Percentiles rank a stretch among this genome's conserved stretches.
Conservation (phyloP, 805 yeast species). For the Teunomyces tritomae region DNA sequence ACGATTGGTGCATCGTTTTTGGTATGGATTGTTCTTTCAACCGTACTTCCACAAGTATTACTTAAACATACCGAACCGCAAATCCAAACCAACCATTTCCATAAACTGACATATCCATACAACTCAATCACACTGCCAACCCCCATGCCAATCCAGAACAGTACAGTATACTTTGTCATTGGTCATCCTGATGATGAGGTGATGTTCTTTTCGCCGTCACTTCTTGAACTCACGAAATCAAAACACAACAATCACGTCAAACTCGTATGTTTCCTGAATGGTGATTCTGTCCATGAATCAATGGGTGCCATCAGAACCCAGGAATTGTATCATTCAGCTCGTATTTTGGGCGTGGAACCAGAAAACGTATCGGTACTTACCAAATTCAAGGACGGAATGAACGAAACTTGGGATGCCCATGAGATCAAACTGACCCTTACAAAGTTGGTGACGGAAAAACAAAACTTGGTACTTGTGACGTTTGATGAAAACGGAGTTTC, state of each 20-base stretch:
- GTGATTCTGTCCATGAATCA: slow-evolving; percentile 63
- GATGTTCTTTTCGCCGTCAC: slow-evolving; percentile 90
- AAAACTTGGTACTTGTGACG: slow-evolving; percentile 52
- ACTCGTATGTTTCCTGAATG: slow-evolving; percentile 71
- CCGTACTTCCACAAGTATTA: slow-evolving; percentile 37
- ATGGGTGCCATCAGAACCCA: slow-evolving; percentile 59
- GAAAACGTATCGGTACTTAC: slow-evolving; percentile 47
- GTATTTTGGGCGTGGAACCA: slow-evolving; percentile 48
- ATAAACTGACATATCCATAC: slow-evolving; percentile 29
- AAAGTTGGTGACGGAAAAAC: slow-evolving; percentile 17
- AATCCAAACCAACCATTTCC: slow-evolving; percentile 25
- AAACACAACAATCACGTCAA: slow-evolving; percentile 50
- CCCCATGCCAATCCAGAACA: slow-evolving; percentile 29
- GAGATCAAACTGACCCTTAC: slow-evolving; percentile 41
- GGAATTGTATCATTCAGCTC: slow-evolving; percentile 60
- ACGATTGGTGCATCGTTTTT: slow-evolving; percentile 25
- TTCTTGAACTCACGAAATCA: slow-evolving; percentile 49
- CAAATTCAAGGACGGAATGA: slow-evolving; percentile 61
- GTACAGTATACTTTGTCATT: slow-evolving; percentile 53
- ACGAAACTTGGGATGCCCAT: slow-evolving; percentile 55
- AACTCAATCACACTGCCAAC: slow-evolving; percentile 35
- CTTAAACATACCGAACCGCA: slow-evolving; percentile 27
- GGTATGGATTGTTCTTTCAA: slow-evolving; percentile 39
- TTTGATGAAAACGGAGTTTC: slow-evolving; percentile 86
- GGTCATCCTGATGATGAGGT: slow-evolving; percentile 99